Percentiles rank a stretch among this genome's conserved stretches.
Conservation (phyloP, 257 asterid species). For the Hygrophila difformis region DNA sequence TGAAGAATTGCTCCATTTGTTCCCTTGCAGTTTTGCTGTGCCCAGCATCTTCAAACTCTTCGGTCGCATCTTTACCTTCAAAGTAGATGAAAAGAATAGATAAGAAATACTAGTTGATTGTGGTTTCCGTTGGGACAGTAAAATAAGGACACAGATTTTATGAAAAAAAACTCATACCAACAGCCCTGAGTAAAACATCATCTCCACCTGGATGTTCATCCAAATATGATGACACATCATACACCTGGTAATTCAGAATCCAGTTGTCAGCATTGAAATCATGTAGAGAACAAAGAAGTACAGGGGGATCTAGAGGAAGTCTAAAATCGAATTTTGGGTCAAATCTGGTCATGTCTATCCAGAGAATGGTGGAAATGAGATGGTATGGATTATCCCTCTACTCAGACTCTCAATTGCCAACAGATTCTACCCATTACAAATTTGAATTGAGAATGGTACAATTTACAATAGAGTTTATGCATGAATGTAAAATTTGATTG, state of each 20-base stretch:
- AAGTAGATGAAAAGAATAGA: not conserved
- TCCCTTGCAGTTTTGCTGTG: constrained; percentile 82
- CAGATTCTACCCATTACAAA: no score
- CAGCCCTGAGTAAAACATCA: constrained; percentile 54
- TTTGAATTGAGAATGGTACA: no score
- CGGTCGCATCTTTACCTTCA: constrained; percentile 84
- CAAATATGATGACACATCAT: constrained; percentile 76
- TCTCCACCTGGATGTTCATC: constrained; percentile 99
- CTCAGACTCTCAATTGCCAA: no score
- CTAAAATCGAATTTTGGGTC: not conserved
- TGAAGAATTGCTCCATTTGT: constrained; percentile 62
- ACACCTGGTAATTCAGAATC: constrained; percentile 51
- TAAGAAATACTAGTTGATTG: no score
- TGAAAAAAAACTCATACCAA: constrained; percentile 36
- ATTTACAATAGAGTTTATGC: no score
- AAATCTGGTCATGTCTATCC: no score
- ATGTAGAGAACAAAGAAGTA: constrained; percentile 1
- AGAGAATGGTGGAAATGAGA: no score
- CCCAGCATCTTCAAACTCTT: constrained; percentile 95
- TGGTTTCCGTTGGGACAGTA: no score
- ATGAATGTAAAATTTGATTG: no score
- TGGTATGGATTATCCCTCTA: no score
- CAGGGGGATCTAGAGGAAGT: not conserved
- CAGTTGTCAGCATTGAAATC: not conserved
- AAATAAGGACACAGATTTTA: no score